A percentile compares a stretch with the other conserved stretches of the same genome.
Evolutionary conservation across 78 protist genomes (phyloP).

Genomic region (Neovahlkampfia damariscottae): DNA sequence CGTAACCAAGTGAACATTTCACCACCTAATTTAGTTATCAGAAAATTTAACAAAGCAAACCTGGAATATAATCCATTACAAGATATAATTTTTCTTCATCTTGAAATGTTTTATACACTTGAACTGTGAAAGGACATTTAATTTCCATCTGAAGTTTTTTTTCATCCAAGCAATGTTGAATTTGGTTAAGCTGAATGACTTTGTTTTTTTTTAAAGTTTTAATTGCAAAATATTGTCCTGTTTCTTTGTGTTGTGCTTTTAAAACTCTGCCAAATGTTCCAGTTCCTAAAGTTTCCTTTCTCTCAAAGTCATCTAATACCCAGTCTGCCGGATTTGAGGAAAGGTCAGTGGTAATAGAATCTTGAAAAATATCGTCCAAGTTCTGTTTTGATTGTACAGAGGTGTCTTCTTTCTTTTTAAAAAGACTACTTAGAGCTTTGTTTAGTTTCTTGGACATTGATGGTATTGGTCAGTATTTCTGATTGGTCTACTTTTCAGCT

Average conservation of each 20-base stretch:
- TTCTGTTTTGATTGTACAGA: too few relatives aligned
- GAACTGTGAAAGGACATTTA: constrained; percentile 54
- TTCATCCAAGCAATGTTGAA: constrained; percentile 67
- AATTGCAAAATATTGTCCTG: constrained; percentile 63
- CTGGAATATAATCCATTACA: constrained; percentile 54
- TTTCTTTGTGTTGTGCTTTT: constrained; percentile 47
- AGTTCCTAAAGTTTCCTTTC: constrained; percentile 48
- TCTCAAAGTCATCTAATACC: constrained; percentile 21
- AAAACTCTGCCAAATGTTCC: constrained; percentile 64
- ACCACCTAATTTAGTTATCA: too few relatives aligned
- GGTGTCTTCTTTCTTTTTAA: too few relatives aligned
- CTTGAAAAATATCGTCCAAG: too few relatives aligned
- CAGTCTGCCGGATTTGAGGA: too few relatives aligned
- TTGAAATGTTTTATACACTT: constrained; percentile 50
- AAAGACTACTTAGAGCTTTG: too few relatives aligned
- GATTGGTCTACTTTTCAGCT: too few relatives aligned
- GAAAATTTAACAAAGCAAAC: too few relatives aligned
- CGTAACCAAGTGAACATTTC: constrained; percentile 44
- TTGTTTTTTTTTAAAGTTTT: constrained; percentile 59
- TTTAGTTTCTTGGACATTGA: too few relatives aligned
- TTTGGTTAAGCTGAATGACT: constrained; percentile 32
- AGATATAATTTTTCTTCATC: constrained; percentile 59
- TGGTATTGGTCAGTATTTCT: too few relatives aligned
- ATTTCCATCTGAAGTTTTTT: constrained; percentile 52
- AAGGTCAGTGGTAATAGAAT: too few relatives aligned